Base-by-base conservation (phyloP, 225 moss, liverwort and hornwort species). In the Bryoerythrophyllum caledonicum region DNA sequence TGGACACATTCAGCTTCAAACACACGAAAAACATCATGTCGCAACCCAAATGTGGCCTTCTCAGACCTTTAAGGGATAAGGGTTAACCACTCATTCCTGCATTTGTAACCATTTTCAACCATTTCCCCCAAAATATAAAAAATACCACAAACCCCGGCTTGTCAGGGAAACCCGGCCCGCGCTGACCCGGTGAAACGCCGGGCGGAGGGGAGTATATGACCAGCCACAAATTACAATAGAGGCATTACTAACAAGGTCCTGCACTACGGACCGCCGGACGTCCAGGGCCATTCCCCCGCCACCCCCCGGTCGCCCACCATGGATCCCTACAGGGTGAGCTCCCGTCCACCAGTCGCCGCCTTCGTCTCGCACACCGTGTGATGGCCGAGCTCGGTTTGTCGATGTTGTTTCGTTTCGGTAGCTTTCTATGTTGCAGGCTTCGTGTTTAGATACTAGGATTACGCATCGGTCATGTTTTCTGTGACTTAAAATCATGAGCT, bases 291-390 rank as follows among this genome's bases (percentile, higher is more conserved):
- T 37, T 40, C 17, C 59, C 26, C 34, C 37, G 1, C 32, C 72
- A 19, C 53, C 72, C 51, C 24, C 0, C 38, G 49, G 66, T 72
- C 66, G 14, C 27, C 34, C 57, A 17, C 73, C 19, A 91, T 91
- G 91, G 91, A 91, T 32, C 91, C 91, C 16, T 87, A 89, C 82
- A 85, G 87, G 83, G 91, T 91, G 79, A 74, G 83, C 43, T 26
- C 11, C 54, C 27, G 40, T 37, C 78, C 63, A 14, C 10, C 10
- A 71, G 70, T 70, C 76, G 67, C 64, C 66, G 46, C 30, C 58
- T 34, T 65, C 27, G 28, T 53, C 70, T 68, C 38, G 9, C 38
- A 9, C 38, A 10, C n/a, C n/a, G n/a, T n/a, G n/a, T n/a, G n/a
- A n/a, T n/a, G n/a, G n/a, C n/a, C n/a, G n/a, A n/a, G n/a, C n/a